A percentile compares a stretch with the other conserved stretches of the same genome.
Evolutionary conservation across 2,329 filamentous ascomycete species (phyloP).

Genomic region (Nakataea oryzae): DNA sequence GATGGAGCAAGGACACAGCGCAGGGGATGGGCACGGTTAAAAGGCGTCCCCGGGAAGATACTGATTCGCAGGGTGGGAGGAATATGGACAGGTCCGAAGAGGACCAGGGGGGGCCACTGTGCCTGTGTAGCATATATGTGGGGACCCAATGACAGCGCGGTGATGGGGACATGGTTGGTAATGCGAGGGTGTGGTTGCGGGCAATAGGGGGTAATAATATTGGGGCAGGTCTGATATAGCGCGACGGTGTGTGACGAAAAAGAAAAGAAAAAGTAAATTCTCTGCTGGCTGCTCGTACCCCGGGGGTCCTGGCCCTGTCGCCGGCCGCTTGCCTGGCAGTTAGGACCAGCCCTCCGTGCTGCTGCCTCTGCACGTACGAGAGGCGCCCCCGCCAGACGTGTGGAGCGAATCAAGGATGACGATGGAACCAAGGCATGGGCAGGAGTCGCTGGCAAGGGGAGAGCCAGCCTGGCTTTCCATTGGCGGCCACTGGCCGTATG

Average conservation of each 20-base stretch:
- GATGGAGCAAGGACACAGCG: constrained; percentile 2
- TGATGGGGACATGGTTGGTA: constrained; percentile 1
- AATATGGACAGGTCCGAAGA: neutral
- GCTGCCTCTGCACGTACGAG: neutral
- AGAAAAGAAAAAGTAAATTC: neutral
- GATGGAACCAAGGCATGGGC: constrained; percentile 35
- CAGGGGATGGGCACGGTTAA: constrained; percentile 4
- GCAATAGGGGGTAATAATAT: constrained; percentile 17
- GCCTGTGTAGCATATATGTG: constrained; percentile 4
- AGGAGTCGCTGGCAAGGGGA: constrained; percentile 37
- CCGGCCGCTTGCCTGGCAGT: neutral
- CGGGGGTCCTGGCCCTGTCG: neutral
- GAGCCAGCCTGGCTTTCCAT: constrained; percentile 37
- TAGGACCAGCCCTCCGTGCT: neutral
- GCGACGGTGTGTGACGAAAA: constrained; percentile 1
- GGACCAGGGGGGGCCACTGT: neutral
- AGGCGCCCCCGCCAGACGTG: neutral
- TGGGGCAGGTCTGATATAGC: constrained; percentile 18
- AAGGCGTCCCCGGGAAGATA: neutral
- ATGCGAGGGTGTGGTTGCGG: constrained; percentile 12
- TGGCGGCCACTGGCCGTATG: constrained; percentile 19
- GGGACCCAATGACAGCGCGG: constrained; percentile 3
- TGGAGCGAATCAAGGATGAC: constrained; percentile 17
- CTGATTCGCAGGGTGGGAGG: constrained; percentile 1
- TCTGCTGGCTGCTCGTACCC: neutral